These are phyloP conservation scores for Tuber indicum DNA, from an alignment of 495 filamentous ascomycete species.

Conservation along the genomic window DNA sequence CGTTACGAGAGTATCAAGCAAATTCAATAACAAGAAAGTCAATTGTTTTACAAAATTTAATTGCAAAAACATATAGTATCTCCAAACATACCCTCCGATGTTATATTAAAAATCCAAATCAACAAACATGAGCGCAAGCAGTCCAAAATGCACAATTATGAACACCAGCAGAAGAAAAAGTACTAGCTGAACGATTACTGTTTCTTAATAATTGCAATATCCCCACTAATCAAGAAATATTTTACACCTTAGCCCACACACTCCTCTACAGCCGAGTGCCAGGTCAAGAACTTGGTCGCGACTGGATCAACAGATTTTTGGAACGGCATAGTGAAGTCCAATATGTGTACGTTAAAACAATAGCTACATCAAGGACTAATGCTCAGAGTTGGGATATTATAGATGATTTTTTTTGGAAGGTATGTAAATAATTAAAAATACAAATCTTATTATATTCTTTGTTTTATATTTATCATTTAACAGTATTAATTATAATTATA, in stretches of 20 bases:
- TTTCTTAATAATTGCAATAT: constrained; percentile 14
- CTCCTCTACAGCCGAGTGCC: neutral
- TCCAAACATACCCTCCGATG: neutral
- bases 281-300: neutral
- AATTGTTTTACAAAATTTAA: neutral
- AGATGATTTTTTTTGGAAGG: constrained; percentile 16
- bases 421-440: neutral
- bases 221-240: neutral
- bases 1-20: neutral
- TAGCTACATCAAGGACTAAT: constrained; percentile 8
- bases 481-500: neutral
- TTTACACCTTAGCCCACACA: neutral
- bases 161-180: neutral
- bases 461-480: too few species aligned
- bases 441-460: too few species aligned
- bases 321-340: neutral
- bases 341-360: constrained; percentile 11
- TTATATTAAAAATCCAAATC: neutral
- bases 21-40: neutral
- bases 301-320: constrained; percentile 5
- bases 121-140: neutral
- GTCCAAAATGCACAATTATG: neutral
- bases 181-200: constrained; percentile 8
- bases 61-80: neutral
- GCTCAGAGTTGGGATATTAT: constrained; percentile 17